Evolutionary conservation across 2,329 filamentous ascomycete genomes (phyloP).

Genomic region (Pseudogymnoascus sp.): DNA sequence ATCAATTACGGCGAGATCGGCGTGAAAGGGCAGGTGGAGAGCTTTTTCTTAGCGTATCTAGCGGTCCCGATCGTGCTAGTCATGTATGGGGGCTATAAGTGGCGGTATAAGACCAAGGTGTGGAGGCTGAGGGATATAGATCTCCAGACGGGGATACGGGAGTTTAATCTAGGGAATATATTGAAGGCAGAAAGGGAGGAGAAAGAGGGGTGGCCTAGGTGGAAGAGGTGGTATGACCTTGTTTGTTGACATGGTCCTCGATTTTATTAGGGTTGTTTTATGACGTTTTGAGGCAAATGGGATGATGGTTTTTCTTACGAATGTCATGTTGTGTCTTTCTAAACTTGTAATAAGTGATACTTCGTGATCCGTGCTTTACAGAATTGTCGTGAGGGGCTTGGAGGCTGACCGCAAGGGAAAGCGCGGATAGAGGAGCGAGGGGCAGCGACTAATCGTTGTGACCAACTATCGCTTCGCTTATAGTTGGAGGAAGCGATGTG

Average conservation of each 20-base stretch:
- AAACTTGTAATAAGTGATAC: too few relatives aligned
- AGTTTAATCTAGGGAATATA: conserved; percentile 73
- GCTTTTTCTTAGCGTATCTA: conserved; percentile 42
- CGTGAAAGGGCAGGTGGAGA: too few relatives aligned
- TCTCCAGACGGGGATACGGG: conserved; percentile 73
- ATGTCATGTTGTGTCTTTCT: too few relatives aligned
- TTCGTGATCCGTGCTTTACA: too few relatives aligned
- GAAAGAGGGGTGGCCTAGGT: conserved; percentile 60
- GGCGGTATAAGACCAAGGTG: conserved; percentile 63
- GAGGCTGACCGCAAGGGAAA: too few relatives aligned
- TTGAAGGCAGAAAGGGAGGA: conserved; percentile 74
- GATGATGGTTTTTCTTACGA: too few relatives aligned
- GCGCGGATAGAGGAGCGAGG: too few relatives aligned
- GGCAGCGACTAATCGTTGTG: too few relatives aligned
- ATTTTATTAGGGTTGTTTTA: conserved; percentile 28
- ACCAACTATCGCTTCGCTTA: too few relatives aligned
- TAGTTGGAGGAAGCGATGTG: too few relatives aligned
- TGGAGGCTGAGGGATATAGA: conserved; percentile 71
- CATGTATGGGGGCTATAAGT: conserved; percentile 71
- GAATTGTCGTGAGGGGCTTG: too few relatives aligned
- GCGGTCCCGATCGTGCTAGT: conserved; percentile 59
- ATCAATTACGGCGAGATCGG: too few relatives aligned
- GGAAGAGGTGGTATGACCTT: conserved; percentile 70
- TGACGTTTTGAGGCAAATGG: neutral
- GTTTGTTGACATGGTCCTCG: conserved; percentile 42